Conservation (phyloP, 306 rosid species). For the Inga laurina region DNA sequence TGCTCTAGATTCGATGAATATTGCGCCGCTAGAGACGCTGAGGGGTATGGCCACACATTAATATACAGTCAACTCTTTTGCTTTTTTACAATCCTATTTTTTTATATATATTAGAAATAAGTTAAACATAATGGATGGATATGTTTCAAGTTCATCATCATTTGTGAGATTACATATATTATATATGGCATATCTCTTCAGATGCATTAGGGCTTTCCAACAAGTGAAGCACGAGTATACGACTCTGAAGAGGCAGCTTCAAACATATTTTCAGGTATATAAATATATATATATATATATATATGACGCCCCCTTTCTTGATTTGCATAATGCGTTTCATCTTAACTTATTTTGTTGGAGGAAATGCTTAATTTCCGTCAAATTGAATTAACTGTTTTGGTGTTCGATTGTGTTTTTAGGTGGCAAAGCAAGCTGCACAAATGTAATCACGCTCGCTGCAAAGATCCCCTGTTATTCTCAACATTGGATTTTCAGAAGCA, state of each 20-base stretch:
- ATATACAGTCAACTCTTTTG: not conserved
- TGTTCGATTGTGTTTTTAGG: slow-evolving; percentile 28
- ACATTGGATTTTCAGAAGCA: not conserved
- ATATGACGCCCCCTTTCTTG: not conserved
- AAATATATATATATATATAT: too few species aligned
- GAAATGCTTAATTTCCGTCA: not conserved
- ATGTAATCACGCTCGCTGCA: not conserved
- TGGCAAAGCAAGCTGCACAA: slow-evolving; percentile 32
- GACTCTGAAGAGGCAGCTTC: slow-evolving; percentile 61
- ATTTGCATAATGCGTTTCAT: not conserved
- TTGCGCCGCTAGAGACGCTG: slow-evolving; percentile 61
- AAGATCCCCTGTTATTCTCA: not conserved
- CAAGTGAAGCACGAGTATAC: slow-evolving; percentile 64
- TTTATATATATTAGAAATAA: too few species aligned
- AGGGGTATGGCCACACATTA: slow-evolving; percentile 48
- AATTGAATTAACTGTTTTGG: not conserved
- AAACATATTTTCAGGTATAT: slow-evolving; percentile 62
- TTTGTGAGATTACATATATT: not conserved
- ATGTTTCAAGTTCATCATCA: too few species aligned
- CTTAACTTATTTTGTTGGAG: not conserved
- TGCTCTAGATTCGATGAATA: slow-evolving; percentile 59
- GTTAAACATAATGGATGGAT: too few species aligned
- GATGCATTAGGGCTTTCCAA: slow-evolving; percentile 69
- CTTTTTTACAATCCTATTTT: too few species aligned
- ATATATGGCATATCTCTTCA: slow-evolving; percentile 26